Evolutionary conservation across 805 yeast species (phyloP).

Genomic region (Candida gorgasii): DNA sequence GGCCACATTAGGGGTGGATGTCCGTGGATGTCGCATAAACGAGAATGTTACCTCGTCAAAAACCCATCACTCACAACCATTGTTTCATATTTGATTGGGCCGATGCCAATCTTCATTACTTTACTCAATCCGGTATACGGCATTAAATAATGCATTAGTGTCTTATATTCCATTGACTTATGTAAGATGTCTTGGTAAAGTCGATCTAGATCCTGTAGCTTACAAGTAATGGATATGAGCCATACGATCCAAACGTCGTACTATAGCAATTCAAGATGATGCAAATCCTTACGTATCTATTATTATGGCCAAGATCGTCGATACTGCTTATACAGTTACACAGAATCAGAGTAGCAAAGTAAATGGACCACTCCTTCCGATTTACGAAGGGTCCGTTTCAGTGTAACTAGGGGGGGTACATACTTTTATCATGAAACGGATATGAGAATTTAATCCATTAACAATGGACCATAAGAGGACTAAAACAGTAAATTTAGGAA

Average conservation of each 20-base stretch:
- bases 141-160: neutral
- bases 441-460: no score
- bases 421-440: no score
- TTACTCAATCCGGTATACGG: conserved; percentile 2
- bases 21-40: conserved; percentile 2
- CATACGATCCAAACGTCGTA: neutral
- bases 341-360: no score
- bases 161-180: neutral
- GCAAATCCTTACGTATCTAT: no score
- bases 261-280: neutral
- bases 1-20: neutral
- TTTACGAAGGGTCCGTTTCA: no score
- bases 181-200: neutral
- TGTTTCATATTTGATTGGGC: neutral
- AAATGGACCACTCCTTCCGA: no score
- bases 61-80: conserved; percentile 1
- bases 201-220: neutral
- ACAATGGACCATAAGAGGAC: no score
- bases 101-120: neutral
- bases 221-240: no score
- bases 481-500: no score
- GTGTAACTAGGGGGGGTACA: no score
- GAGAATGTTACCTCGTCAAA: neutral
- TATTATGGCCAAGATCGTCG: no score
- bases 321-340: no score